Base-by-base conservation (phyloP, 2,329 filamentous ascomycete genomes). In the Alternaria hordeiaustralica region DNA sequence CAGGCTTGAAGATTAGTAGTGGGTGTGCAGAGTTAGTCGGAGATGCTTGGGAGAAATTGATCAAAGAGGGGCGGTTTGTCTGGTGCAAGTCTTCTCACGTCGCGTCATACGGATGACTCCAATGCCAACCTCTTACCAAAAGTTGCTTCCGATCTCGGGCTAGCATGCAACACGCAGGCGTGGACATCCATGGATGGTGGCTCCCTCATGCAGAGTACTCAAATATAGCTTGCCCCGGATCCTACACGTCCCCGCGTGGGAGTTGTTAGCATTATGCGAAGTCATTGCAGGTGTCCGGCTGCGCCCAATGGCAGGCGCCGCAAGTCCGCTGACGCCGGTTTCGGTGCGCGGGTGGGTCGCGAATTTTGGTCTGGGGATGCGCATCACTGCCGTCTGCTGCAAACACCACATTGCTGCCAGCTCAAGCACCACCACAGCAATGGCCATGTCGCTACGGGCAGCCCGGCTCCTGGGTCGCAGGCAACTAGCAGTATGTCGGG, bases 401-500 rank as follows among this genome's bases (percentile, higher is more conserved):
- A 71, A 68, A 71, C 73, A 71, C 69, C 66, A 68, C 66, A 46
- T 51, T 60, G 61, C 58, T 64, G 59, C 55, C 49, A 58, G 45
- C 25, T 50, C 21, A 64, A 61, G 60, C 61, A 50, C 25, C 63
- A 41, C 36, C 36, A 41, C 36, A 64, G 71, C 65, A 71, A 80
- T 79, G 78, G 76, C 78, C 59, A 77, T 79, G 77, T 77, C 77
- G 63, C 61, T 78, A 68, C 75, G 77, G 64, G 75, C 74, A 62
- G 75, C 71, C 56, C 74, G 77, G 49, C 70, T 76, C 41, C 47
- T 80, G 66, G 68, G 74, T 55, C 73, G 73, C 62, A 69, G 78
- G 55, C 70, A 70, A 56, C 66, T 69, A 65, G 61, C 72, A 60
- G 77, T 80, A 74, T 55, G 77, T 70, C 5, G 6, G n/a, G 13